Base-by-base conservation (phyloP, 169 alveolate genomes). In the Blepharisma undulans region DNA sequence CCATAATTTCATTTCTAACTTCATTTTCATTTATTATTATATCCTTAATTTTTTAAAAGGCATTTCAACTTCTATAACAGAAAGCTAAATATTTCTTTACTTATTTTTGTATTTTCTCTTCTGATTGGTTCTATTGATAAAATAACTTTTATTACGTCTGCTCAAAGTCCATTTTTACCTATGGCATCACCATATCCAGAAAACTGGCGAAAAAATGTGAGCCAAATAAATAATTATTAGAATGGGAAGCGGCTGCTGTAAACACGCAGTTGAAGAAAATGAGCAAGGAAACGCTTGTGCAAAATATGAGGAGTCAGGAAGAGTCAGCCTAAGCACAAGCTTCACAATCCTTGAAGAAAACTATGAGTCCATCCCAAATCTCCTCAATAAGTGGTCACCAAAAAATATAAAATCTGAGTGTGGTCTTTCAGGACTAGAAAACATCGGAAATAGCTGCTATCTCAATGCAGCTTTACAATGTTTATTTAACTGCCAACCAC, bases 361-460 rank as follows among this genome's bases (percentile, higher is more conserved):
- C 66, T 48, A 48, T 5, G 66, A 48, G 66, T 48, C 66, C 66
- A 48, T 48, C 7, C 66, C 66, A 48, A 48, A 48, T 5, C 66
- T 48, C 0, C 66, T 48, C 66, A 48, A 48, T 48, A 48, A 48
- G 10, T 48, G 66, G 66, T 48, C 66, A 48, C 66, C 66, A 48
- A 48, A 48, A 48, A 48, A 48, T 48, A 48, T 29, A 74, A 78
- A 22, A 29, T 21, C 29, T 2, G 29, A 27, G 6, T 8, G 34
- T 25, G 89, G 89, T 0, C 22, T 82, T 36, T 22, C 89, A 82
- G 98, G 98, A 21, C 92, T 96, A 36, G 90, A 90, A 90, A 96
- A 96, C 87, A 72, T 95, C 80, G 98, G 98, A 30, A 96, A 96
- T 85, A 94, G 98, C 77, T 96, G 98, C 80, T 96, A 92, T 91